Conservation (phyloP, 495 filamentous ascomycete species). For the Daldinia decipiens region DNA sequence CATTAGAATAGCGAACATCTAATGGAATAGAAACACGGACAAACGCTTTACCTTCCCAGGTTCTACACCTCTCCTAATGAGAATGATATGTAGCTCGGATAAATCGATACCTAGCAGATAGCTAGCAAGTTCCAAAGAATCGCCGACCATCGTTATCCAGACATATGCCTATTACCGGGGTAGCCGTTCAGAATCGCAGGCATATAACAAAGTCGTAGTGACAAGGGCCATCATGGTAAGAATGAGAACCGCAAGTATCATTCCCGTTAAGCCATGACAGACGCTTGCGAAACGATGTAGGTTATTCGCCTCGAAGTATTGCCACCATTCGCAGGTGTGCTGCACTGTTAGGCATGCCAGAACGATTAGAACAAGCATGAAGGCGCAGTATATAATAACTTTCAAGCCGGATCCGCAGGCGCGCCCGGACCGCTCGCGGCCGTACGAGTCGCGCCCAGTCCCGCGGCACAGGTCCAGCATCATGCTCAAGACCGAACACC, state of each 20-base stretch:
- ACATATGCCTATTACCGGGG: no score
- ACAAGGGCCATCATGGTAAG: not conserved
- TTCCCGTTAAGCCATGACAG: conserved; percentile 9
- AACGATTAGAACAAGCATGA: not conserved
- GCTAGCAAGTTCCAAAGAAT: no score
- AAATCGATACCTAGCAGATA: no score
- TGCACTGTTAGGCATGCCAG: not conserved
- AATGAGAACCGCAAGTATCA: not conserved
- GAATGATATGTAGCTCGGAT: no score
- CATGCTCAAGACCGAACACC: not conserved
- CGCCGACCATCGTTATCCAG: no score
- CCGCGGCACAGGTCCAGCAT: not conserved
- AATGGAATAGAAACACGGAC: no score
- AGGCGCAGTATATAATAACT: not conserved
- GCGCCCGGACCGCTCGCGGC: not conserved
- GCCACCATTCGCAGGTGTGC: conserved; percentile 8
- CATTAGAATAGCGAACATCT: no score
- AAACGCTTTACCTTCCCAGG: no score
- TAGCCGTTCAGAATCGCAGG: no score
- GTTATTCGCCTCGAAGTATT: conserved; percentile 6
- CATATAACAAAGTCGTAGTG: no score
- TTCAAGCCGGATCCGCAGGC: not conserved
- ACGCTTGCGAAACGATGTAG: not conserved
- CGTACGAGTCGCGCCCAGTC: not conserved
- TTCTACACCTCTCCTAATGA: no score